phyloP scores from a whole-genome alignment of 768 basidiomycete genomes.

The Tricholoma sp. region DNA sequence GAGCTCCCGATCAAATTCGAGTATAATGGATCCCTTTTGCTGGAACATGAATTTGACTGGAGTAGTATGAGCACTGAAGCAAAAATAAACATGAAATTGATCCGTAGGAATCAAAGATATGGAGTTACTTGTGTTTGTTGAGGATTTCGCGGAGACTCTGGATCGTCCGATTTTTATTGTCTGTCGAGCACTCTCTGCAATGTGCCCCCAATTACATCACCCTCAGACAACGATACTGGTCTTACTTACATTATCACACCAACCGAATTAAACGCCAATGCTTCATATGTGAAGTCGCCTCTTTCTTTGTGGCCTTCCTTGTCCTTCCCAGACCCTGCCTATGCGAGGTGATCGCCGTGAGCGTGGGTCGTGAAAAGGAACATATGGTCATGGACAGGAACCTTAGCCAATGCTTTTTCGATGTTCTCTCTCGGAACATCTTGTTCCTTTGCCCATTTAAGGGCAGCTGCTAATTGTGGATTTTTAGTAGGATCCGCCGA shows the following conservation, averaged over 20 bases:
- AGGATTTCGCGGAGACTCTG: conserved; percentile 52
- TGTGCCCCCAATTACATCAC: background rate
- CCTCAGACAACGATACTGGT: background rate
- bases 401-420: conserved; percentile 55
- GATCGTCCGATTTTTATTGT: conserved; percentile 60
- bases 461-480: conserved; percentile 41
- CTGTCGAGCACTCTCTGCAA: conserved; percentile 53
- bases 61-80: conserved; percentile 51
- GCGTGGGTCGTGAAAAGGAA: background rate
- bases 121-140: conserved; percentile 39
- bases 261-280: conserved; percentile 50
- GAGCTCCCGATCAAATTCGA: conserved; percentile 33
- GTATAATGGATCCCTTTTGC: conserved; percentile 47
- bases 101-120: background rate
- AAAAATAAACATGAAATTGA: background rate
- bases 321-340: conserved; percentile 48
- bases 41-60: conserved; percentile 65
- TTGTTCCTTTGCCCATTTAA: conserved; percentile 51
- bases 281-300: conserved; percentile 54
- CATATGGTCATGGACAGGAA: conserved; percentile 13
- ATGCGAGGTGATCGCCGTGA: background rate
- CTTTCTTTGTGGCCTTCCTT: conserved; percentile 40
- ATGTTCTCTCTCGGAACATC: conserved; percentile 71
- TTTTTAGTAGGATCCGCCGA: conserved; percentile 53
- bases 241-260: conserved; percentile 58